These are phyloP conservation scores for Backusella westeae DNA, from an alignment of 192 early-diverging fungal species.

Conservation along the genomic window DNA sequence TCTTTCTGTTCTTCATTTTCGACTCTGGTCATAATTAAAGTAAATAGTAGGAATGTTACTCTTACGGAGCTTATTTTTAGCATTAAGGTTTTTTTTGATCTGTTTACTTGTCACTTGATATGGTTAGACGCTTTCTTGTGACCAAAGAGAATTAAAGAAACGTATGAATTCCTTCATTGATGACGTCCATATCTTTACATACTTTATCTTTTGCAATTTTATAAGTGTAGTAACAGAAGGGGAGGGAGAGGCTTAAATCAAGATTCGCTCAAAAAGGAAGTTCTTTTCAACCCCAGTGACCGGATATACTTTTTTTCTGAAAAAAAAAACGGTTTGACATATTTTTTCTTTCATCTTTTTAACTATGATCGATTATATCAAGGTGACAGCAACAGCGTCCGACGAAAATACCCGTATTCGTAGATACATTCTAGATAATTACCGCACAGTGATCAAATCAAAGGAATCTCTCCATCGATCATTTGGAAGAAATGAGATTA, in stretches of 20 bases:
- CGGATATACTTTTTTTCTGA: neutral
- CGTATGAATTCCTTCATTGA: too few relatives aligned
- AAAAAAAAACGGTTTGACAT: neutral
- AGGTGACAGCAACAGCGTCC: conserved; percentile 5
- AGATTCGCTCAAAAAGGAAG: neutral
- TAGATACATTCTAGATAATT: conserved; percentile 12
- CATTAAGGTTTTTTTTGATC: neutral
- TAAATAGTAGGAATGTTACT: neutral
- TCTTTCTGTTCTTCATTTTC: too few relatives aligned
- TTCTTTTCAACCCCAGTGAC: neutral
- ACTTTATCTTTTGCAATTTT: too few relatives aligned
- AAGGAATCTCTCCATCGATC: conserved; percentile 20
- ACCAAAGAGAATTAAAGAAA: neutral
- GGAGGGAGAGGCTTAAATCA: neutral
- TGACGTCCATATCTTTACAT: too few relatives aligned
- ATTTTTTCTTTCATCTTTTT: neutral
- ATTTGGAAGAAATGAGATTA: conserved; percentile 39
- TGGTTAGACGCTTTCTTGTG: neutral
- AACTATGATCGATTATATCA: conserved; percentile 10
- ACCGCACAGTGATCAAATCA: conserved; percentile 8
- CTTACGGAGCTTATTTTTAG: neutral
- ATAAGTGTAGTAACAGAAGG: too few relatives aligned
- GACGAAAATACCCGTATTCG: neutral
- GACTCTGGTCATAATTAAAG: too few relatives aligned
- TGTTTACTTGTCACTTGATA: neutral